Evolutionary conservation across 2,329 filamentous ascomycete species (phyloP).

Genomic region (Fusarium subtropicale): DNA sequence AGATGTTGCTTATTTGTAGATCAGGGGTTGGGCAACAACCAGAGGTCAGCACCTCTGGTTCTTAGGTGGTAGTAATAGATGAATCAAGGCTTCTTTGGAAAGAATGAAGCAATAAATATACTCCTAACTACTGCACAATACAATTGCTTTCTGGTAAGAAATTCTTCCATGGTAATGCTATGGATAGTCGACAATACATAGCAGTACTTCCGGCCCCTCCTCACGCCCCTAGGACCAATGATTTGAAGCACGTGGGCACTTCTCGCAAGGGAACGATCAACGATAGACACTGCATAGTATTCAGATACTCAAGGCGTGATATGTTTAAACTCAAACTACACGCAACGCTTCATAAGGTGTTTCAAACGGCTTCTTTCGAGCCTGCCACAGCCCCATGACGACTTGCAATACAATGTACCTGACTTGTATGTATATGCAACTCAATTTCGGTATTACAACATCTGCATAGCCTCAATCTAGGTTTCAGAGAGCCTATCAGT

Average conservation of each 20-base stretch:
- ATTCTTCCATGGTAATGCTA: neutral
- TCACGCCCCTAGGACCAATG: slow-evolving; percentile 37
- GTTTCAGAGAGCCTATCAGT: slow-evolving; percentile 1
- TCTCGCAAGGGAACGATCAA: neutral
- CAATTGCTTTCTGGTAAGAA: neutral
- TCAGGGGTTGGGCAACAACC: slow-evolving; percentile 12
- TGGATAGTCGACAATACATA: neutral
- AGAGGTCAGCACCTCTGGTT: neutral
- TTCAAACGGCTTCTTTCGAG: neutral
- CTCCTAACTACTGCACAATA: neutral
- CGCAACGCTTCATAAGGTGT: neutral
- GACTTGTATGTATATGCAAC: neutral
- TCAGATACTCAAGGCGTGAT: neutral
- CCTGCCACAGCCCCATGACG: neutral
- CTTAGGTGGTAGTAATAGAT: neutral
- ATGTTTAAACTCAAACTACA: neutral
- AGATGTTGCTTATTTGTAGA: slow-evolving; percentile 18
- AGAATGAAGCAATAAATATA: neutral
- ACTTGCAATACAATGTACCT: neutral
- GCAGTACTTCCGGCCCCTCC: neutral
- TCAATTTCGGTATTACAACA: neutral
- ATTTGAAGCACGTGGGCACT: slow-evolving; percentile 46
- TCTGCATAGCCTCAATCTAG: neutral
- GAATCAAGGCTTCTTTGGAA: neutral
- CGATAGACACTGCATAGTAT: neutral